Evolutionary conservation across 768 basidiomycete species (phyloP), one percentile per base, ranked within the genome.

Genomic region (Boletus eberwhitei): DNA sequence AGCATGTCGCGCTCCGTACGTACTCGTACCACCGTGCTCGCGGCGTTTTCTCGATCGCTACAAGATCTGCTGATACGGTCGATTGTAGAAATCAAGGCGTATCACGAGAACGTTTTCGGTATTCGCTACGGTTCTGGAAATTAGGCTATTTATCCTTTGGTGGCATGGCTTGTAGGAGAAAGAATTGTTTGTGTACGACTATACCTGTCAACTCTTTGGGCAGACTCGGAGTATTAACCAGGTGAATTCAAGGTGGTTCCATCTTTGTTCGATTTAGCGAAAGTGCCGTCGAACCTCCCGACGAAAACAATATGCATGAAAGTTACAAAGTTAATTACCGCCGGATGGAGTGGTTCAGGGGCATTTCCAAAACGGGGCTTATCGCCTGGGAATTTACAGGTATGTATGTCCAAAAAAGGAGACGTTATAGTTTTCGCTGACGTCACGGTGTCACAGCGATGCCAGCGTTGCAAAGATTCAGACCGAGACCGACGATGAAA

Each of bases 41-140:
- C 5, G 5, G 34, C 12, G 22, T 36, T 59, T 34, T 13, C 29
- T 31, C 14, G 24, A 53, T 22, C 37, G 16, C 44, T 22, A 13
- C 41, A 3, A 31, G 16, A 21, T 42, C 12, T n/a, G 19, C 39
- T 54, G 45, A 64, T 26, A 19, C 1, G 32, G 21, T 14, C 17
- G 19, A 21, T 29, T 47, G 19, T 64, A 87, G 86, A 88, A 70
- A 87, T 88, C 64, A 87, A 86, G 64, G 86, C 86, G 0, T 78
- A 79, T 26, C 79, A 86, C 54, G 81, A 82, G 55, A 75, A 75
- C 1, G 7, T 83, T 29, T 75, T 71, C 5, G 57, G 67, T 14
- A 49, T 29, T 55, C 64, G 62, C n/a, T 68, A 68, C 37, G 7
- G 17, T 24, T 26, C 22, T 9, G 21, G 32, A 16, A 29, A 38